Evolutionary conservation across 2,329 filamentous ascomycete species (phyloP).

Genomic region (Phialophora verrucosa): DNA sequence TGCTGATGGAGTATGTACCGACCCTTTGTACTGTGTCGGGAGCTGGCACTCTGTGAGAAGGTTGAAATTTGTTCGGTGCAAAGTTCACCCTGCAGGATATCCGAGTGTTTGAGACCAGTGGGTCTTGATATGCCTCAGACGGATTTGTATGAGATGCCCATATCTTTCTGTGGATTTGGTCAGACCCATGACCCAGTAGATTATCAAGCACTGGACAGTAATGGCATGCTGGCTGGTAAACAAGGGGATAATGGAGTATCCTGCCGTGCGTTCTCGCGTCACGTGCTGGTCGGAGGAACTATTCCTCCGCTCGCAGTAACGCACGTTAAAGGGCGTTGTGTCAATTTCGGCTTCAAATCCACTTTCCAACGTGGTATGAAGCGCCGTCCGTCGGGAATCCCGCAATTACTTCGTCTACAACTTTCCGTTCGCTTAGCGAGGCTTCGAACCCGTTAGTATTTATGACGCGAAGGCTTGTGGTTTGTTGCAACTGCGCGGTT

Average conservation of each 20-base stretch:
- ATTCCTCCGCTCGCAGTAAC: constrained; percentile 1
- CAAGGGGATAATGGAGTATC: neutral
- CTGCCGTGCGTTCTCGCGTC: neutral
- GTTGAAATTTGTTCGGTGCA: neutral
- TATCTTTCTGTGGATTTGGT: neutral
- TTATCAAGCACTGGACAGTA: neutral
- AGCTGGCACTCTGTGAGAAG: neutral
- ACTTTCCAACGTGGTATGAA: neutral
- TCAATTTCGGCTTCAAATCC: neutral
- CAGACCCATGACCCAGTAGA: neutral
- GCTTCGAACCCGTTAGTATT: neutral
- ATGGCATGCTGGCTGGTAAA: neutral
- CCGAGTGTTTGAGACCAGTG: neutral
- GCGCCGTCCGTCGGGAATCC: neutral
- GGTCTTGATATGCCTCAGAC: neutral
- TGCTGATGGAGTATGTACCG: neutral
- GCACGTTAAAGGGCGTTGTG: neutral
- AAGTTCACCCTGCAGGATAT: neutral
- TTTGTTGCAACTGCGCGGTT: neutral
- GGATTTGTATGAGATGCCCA: neutral
- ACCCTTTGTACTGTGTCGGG: neutral
- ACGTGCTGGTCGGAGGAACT: constrained; percentile 1
- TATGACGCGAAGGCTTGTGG: neutral
- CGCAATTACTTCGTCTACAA: neutral
- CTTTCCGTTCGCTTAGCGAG: neutral